Evolutionary conservation across 2,329 filamentous ascomycete genomes (phyloP).

Genomic region (Fragosphaeria purpurea): DNA sequence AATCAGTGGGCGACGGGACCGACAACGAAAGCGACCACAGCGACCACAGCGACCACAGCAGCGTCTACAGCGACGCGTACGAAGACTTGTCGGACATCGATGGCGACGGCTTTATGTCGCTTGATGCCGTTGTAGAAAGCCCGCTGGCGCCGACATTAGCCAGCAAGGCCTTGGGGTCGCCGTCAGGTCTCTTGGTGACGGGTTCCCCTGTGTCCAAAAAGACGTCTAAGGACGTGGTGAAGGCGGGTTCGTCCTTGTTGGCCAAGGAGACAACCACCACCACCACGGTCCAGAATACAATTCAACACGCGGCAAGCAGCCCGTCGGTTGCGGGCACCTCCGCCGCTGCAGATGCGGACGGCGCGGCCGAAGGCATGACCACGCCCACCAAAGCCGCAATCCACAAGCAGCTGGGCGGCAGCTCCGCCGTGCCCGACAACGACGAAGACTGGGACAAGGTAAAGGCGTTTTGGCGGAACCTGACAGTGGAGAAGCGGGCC

Average conservation of each 20-base stretch:
- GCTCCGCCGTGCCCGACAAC: not conserved
- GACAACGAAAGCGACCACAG: constrained; percentile 5
- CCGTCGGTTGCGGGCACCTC: not conserved
- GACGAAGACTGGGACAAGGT: constrained; percentile 55
- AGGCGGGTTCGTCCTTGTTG: not conserved
- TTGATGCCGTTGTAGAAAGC: constrained; percentile 61
- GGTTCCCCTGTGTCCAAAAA: not conserved
- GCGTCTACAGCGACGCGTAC: constrained; percentile 66
- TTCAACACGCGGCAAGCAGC: not conserved
- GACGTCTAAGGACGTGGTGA: not conserved
- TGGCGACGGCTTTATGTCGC: constrained; percentile 58
- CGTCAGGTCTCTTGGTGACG: not conserved
- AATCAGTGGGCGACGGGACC: too few species aligned
- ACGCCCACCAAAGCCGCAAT: not conserved
- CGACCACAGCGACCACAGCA: constrained; percentile 19
- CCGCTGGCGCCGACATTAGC: constrained; percentile 28
- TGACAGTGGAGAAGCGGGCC: constrained; percentile 52
- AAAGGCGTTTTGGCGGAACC: constrained; percentile 59
- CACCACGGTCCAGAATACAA: too few species aligned
- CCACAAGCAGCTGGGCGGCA: not conserved
- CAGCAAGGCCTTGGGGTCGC: constrained; percentile 3
- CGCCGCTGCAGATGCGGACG: not conserved
- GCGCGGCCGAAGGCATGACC: not conserved
- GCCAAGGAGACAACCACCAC: not conserved
- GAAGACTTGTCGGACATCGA: constrained; percentile 60